Evolutionary conservation across 179 eudicot genomes (phyloP).

Genomic region (Vitellaria paradoxa): DNA sequence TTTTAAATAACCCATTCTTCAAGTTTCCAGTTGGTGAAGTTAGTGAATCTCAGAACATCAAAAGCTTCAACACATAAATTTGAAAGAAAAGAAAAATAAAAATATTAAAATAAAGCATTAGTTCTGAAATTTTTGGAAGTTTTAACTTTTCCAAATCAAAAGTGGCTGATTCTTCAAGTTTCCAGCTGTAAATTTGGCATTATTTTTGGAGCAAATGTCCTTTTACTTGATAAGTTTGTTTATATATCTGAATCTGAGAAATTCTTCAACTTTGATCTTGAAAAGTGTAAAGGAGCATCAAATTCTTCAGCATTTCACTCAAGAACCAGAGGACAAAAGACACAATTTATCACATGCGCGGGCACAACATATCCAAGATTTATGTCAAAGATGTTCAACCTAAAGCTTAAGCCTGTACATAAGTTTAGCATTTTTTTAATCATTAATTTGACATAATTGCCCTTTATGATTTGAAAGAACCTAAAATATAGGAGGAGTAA

Average conservation of each 20-base stretch:
- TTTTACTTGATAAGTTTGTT: background rate
- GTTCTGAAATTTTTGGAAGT: background rate
- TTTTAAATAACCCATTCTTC: background rate
- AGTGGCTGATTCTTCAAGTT: conserved; percentile 1
- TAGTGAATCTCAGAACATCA: background rate
- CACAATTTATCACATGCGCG: background rate
- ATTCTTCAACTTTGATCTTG: background rate
- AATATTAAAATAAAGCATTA: background rate
- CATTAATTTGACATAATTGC: too few species aligned
- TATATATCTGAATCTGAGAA: background rate
- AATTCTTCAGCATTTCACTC: background rate
- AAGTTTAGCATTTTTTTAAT: too few species aligned
- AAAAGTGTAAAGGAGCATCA: background rate
- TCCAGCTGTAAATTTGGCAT: background rate
- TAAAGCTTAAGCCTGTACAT: too few species aligned
- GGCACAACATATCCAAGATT: background rate
- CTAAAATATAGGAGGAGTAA: too few species aligned
- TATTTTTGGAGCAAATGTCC: background rate
- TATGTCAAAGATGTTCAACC: too few species aligned
- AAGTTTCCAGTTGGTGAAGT: background rate
- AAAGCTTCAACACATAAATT: too few species aligned
- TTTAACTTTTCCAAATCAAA: too few species aligned
- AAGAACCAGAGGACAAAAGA: background rate
- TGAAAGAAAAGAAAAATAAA: too few species aligned
- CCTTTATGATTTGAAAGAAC: too few species aligned